These are phyloP conservation scores for Coniochaeta ligniaria DNA, from an alignment of 2,329 filamentous ascomycete genomes.

Conservation along the genomic window DNA sequence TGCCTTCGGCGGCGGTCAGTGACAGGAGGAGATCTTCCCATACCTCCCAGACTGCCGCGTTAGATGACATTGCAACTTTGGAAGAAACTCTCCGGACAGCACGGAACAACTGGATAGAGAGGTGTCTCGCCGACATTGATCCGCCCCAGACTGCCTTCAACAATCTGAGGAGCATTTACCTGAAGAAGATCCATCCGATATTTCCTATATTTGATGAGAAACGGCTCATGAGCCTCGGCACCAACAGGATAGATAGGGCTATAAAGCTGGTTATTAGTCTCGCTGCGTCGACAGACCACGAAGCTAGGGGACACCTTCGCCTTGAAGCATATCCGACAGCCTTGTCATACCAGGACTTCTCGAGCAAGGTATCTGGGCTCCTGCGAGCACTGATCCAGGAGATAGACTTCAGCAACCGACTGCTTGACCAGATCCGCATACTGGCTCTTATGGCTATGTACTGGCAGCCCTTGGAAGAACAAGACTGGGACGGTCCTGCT, in stretches of 20 bases:
- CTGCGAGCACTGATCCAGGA: neutral
- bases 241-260: conserved; percentile 8
- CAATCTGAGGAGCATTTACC: conserved; percentile 9
- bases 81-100: neutral
- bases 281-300: conserved; percentile 7
- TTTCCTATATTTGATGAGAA: conserved; percentile 14
- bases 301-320: neutral
- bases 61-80: neutral
- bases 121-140: conserved; percentile 5
- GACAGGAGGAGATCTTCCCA: neutral
- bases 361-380: neutral
- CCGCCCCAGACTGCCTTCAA: conserved; percentile 4
- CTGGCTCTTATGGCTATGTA: neutral
- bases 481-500: neutral
- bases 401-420: conserved; percentile 2
- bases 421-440: neutral
- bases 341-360: neutral
- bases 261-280: conserved; percentile 13
- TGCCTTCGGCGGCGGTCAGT: neutral
- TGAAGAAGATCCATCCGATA: conserved; percentile 14
- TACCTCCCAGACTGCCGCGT: neutral
- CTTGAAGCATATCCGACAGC: neutral
- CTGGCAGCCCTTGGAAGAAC: neutral
- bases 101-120: conserved; percentile 1
- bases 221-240: conserved; percentile 4